These are phyloP conservation scores for Cystobasidium sp. DNA, from an alignment of 1,284 basidiomycete genomes.

Conservation along the genomic window DNA sequence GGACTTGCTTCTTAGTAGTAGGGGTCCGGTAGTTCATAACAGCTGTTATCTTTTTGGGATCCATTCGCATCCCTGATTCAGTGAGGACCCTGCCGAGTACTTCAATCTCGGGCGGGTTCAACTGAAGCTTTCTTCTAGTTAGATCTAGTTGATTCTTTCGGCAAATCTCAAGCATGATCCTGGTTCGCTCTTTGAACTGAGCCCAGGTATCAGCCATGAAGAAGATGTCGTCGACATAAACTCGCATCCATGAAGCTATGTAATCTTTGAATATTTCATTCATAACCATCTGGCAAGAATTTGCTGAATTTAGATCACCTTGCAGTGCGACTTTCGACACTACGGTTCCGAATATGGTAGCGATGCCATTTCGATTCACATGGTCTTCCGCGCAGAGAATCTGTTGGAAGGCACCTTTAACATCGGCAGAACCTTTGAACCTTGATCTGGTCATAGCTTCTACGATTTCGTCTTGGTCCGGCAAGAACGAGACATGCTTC, in stretches of 20 bases:
- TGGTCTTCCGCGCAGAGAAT: background rate
- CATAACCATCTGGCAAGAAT: constrained; percentile 6
- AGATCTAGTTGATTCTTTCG: too few relatives aligned
- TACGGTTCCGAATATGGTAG: constrained; percentile 6
- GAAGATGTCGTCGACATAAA: constrained; percentile 1
- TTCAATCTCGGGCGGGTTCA: too few relatives aligned
- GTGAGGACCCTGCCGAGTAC: too few relatives aligned
- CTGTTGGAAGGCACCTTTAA: too few relatives aligned
- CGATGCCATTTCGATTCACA: background rate
- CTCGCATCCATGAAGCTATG: background rate
- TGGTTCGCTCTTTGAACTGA: background rate
- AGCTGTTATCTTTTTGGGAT: too few relatives aligned
- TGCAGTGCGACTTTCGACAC: constrained; percentile 8
- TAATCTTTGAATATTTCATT: constrained; percentile 6
- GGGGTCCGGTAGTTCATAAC: too few relatives aligned
- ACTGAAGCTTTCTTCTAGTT: too few relatives aligned
- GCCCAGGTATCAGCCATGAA: constrained; percentile 1
- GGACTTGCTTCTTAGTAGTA: background rate
- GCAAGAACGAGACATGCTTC: background rate
- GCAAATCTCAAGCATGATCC: too few relatives aligned
- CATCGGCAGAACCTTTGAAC: too few relatives aligned
- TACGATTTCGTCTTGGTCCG: too few relatives aligned
- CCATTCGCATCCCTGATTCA: too few relatives aligned
- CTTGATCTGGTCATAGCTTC: too few relatives aligned
- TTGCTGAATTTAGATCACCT: background rate